phyloP scores from a whole-genome alignment of 2,329 filamentous ascomycete genomes.

The Colletotrichum musicola region DNA sequence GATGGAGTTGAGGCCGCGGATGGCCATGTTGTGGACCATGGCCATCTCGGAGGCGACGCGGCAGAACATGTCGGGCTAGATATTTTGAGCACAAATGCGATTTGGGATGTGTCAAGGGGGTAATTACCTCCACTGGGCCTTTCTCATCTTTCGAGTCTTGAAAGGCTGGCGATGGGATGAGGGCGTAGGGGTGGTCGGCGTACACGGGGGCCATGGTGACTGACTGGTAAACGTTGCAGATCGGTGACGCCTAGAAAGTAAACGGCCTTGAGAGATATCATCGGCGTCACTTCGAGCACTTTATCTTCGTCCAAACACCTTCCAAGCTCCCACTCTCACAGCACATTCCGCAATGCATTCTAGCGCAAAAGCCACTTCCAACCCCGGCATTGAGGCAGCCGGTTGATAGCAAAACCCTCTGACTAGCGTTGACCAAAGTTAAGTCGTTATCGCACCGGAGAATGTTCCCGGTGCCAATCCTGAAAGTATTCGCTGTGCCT shows the following conservation, averaged over 20 bases:
- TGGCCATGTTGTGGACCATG: constrained; percentile 50
- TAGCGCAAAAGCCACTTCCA: no score
- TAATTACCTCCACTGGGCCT: not conserved
- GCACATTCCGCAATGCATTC: no score
- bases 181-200: constrained; percentile 24
- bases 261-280: not conserved
- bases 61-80: constrained; percentile 46
- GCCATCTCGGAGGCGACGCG: constrained; percentile 48
- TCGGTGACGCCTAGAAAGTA: not conserved
- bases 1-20: constrained; percentile 54
- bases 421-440: no score
- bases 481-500: not conserved
- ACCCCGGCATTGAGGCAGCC: no score
- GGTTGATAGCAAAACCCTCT: no score
- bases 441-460: no score
- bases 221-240: not conserved
- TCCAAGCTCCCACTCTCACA: no score
- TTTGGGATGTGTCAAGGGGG: no score
- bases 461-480: no score
- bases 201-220: constrained; percentile 9
- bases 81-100: not conserved
- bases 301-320: no score
- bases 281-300: no score
- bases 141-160: constrained; percentile 18
- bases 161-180: constrained; percentile 12